phyloP scores from a whole-genome alignment of 2,329 filamentous ascomycete genomes.

The Cladosporium oxysporum region DNA sequence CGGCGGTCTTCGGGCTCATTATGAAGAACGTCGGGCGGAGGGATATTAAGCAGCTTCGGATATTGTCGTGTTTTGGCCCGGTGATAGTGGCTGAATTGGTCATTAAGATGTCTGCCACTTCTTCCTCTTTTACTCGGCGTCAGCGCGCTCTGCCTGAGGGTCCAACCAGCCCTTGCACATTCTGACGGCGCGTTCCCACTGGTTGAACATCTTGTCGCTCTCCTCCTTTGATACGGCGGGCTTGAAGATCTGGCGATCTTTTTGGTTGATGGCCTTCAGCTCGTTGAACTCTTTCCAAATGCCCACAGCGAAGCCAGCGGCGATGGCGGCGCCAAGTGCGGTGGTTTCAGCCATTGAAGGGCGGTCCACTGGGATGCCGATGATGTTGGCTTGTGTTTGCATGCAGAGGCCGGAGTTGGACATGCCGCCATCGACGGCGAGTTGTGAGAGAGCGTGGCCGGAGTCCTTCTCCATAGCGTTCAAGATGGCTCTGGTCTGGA shows the following conservation, averaged over 20 bases:
- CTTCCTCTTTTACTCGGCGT: neutral
- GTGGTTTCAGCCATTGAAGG: constrained; percentile 87
- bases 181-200: constrained; percentile 30
- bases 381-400: constrained; percentile 87
- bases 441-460: constrained; percentile 67
- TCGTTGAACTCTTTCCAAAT: constrained; percentile 75
- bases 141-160: constrained; percentile 25
- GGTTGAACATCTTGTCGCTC: constrained; percentile 30
- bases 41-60: neutral
- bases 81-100: neutral
- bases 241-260: constrained; percentile 28
- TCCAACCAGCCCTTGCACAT: constrained; percentile 33
- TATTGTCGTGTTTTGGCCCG: neutral
- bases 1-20: neutral
- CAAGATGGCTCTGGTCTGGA: constrained; percentile 86
- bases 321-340: constrained; percentile 79
- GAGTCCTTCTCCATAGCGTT: constrained; percentile 86
- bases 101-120: neutral
- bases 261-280: constrained; percentile 50
- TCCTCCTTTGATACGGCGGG: constrained; percentile 35
- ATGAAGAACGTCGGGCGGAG: neutral
- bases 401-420: constrained; percentile 84
- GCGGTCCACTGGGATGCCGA: constrained; percentile 75
- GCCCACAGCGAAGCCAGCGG: constrained; percentile 75
- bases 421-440: constrained; percentile 84